Conservation (phyloP, 768 basidiomycete species). For the Psilocybe subaeruginosa region DNA sequence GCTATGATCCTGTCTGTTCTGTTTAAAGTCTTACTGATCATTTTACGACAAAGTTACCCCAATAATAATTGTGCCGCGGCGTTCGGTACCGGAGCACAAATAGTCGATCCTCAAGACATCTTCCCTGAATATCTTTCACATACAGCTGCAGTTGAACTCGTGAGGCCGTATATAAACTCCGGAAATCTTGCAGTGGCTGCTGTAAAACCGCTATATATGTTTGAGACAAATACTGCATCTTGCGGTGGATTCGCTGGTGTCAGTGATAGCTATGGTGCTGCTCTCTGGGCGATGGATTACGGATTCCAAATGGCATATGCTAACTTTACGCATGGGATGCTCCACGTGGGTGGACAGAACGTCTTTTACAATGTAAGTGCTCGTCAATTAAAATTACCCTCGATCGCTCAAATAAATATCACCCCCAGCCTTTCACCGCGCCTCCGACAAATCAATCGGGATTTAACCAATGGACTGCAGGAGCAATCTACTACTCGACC, state of each 20-base stretch:
- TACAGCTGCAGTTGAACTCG: constrained; percentile 48
- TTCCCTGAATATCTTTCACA: constrained; percentile 67
- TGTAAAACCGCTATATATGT: constrained; percentile 61
- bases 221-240: constrained; percentile 72
- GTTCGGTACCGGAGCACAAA: constrained; percentile 37
- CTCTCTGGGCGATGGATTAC: constrained; percentile 70
- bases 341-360: constrained; percentile 70
- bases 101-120: constrained; percentile 43
- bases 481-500: constrained; percentile 74
- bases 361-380: constrained; percentile 66
- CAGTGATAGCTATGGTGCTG: constrained; percentile 62
- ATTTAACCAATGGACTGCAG: constrained; percentile 73
- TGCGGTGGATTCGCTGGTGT: constrained; percentile 73
- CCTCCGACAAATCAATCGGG: constrained; percentile 57
- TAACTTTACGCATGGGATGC: constrained; percentile 57
- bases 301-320: constrained; percentile 61
- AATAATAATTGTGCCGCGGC: constrained; percentile 61
- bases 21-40: not conserved
- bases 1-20: constrained; percentile 14
- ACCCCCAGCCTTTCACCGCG: constrained; percentile 56
- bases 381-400: not conserved
- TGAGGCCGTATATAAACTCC: constrained; percentile 53
- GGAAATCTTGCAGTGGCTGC: constrained; percentile 44
- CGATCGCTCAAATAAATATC: constrained; percentile 8
- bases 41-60: constrained; percentile 32